Percentiles rank a stretch among this genome's conserved stretches.
phyloP scores from a whole-genome alignment of 345 rosid genomes.

The Eucalyptus sideroxylon region DNA sequence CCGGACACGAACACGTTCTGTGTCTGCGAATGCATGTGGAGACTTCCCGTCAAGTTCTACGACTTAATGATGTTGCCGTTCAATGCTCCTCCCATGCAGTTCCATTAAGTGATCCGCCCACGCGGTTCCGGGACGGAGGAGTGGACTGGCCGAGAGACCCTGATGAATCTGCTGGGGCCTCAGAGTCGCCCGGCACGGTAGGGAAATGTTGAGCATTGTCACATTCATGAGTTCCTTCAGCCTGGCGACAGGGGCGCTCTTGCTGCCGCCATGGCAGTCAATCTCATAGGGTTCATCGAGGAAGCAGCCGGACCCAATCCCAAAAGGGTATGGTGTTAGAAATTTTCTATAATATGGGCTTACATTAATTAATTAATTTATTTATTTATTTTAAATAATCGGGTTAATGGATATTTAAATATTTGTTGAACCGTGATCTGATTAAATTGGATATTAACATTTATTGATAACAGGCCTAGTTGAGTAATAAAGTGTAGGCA shows the following conservation, averaged over 20 bases:
- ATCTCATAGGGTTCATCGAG: neutral
- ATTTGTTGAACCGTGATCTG: too few relatives aligned
- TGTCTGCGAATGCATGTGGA: neutral
- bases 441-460: too few relatives aligned
- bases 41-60: neutral
- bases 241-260: neutral
- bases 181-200: neutral
- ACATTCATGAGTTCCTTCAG: neutral
- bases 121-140: too few relatives aligned
- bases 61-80: neutral
- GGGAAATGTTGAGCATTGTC: neutral
- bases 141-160: neutral
- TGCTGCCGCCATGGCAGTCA: neutral
- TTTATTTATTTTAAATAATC: too few relatives aligned
- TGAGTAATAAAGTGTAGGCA: fast-evolving
- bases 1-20: neutral
- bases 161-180: neutral
- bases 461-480: too few relatives aligned
- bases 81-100: neutral
- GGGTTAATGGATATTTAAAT: too few relatives aligned
- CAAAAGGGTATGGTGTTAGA: neutral
- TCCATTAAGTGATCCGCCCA: neutral
- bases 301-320: neutral
- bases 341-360: too few relatives aligned
- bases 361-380: too few relatives aligned